Evolutionary conservation across 2,329 filamentous ascomycete genomes (phyloP).

Genomic region (Cryphonectria parasitica): DNA sequence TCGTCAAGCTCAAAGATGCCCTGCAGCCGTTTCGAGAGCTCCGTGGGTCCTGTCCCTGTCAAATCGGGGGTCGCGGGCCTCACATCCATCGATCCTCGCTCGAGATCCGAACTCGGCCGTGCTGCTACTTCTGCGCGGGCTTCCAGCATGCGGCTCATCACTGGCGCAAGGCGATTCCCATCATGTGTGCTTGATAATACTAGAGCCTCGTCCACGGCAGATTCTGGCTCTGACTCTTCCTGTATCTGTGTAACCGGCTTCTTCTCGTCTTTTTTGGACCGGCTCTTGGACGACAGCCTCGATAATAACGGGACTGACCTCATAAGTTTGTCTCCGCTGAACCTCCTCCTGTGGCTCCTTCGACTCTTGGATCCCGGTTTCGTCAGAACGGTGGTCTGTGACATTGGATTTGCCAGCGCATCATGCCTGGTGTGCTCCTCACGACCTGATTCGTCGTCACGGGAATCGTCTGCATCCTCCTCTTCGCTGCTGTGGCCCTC

Average conservation of each 20-base stretch:
- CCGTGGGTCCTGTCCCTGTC: conserved; percentile 52
- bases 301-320: conserved; percentile 67
- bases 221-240: conserved; percentile 37
- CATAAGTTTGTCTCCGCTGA: conserved; percentile 68
- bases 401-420: conserved; percentile 33
- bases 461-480: conserved; percentile 62
- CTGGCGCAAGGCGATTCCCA: conserved; percentile 62
- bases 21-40: conserved; percentile 72
- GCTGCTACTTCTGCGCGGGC: conserved; percentile 67
- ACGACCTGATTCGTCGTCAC: conserved; percentile 34
- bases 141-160: conserved; percentile 79
- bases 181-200: conserved; percentile 33
- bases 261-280: conserved; percentile 48
- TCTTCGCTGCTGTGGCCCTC: conserved; percentile 81
- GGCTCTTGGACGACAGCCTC: conserved; percentile 45
- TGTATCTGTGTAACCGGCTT: conserved; percentile 43
- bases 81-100: conserved; percentile 48
- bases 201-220: conserved; percentile 30
- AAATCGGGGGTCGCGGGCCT: conserved; percentile 36
- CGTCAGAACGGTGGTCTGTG: conserved; percentile 48
- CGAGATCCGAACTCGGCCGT: conserved; percentile 61
- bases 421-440: conserved; percentile 12
- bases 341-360: conserved; percentile 57
- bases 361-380: conserved; percentile 33
- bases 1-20: conserved; percentile 85